Base-by-base conservation (phyloP, 495 filamentous ascomycete species). In the Tuber borchii region DNA sequence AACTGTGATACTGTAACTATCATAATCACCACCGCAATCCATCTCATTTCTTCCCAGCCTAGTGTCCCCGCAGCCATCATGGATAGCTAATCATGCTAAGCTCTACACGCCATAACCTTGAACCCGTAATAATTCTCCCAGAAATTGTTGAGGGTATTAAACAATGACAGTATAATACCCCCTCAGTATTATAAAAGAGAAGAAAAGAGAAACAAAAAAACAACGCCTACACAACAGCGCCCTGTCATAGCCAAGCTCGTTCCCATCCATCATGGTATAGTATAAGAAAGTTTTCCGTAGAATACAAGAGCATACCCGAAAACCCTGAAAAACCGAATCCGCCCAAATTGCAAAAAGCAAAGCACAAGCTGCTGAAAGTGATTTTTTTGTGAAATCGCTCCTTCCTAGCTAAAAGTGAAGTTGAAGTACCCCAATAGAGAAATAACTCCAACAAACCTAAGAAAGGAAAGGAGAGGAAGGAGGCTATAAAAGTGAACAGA, bases 401-500 rank as follows among this genome's bases (percentile, higher is more conserved):
- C 56, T 34, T 26, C 56, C 26, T 34, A 34, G 56, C 14, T 34
- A 34, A 65, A 65, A 31, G 56, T 65, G 34, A 65, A 34, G n/a
- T 65, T 65, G 56, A 31, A 31, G 26, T 65, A 34, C 56, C 56
- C 56, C 26, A 34, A 16, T 34, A 16, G 26, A 34, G 56, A 65
- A 31, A 65, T 65, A 65, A 65, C 56, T 65, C 56, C 56, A 26
- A 65, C 56, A 65, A n/a, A 65, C 51, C 22, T 61, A 61, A n/a
- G 56, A 65, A 65, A 34, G 56, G 56, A n/a, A 5, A 31, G 26
- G 14, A 17, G 56, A 17, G 26, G 34, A 34, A 34, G 16, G 56
- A 19, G 26, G 26, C 14, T 19, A 61, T 61, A 34, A 19, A 65
- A 65, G 56, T 17, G 31, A 65, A 70, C 71, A 78, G 48, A 78